Evolutionary conservation across 495 filamentous ascomycete genomes (phyloP), one percentile per base, ranked within the genome.

Genomic region (Rhizodiscina lignyota): DNA sequence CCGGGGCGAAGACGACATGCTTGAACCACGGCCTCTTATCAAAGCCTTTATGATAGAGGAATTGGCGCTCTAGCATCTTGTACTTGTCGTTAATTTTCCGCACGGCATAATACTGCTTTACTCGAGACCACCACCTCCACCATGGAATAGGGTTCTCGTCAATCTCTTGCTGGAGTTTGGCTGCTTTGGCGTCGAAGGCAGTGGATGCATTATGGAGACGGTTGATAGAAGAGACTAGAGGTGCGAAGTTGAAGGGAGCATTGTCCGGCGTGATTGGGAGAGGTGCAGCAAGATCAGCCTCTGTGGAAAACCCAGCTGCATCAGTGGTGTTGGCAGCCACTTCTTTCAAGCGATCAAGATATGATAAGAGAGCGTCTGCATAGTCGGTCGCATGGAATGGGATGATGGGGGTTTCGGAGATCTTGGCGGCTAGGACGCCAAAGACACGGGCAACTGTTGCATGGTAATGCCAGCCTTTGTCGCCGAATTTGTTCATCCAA

Each of bases 101-200:
- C 19, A 72, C 61, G 34, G 59, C 56, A 38, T 60, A 61, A 42
- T 66, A 70, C 6, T 87, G 65, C 49, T 60, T 61, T 1, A 77
- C 53, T 54, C 70, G 75, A 52, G 66, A 65, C 57, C 72, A 74
- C 77, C 73, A 78, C 40, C 76, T 67, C 67, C 83, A 85, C 83
- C 83, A 85, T 4, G 83, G 77, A 43, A 70, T 45, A 6, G 61
- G 35, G 56, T 66, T 47, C 46, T 61, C 43, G 50, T 20, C 13
- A 18, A 67, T 58, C 55, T 63, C 38, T 52, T 58, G 56, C 0
- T 59, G 49, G 21, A 74, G 49, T 2, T 59, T 58, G 26, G 77
- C 67, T 8, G 69, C 61, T 19, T 60, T 48, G 21, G 55, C 60
- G 45, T 79, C 71, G 27, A 80, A 70, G 5, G 50, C 34, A 11